Conservation (phyloP, 1,284 basidiomycete genomes). For the Nidula niveotomentosa region DNA sequence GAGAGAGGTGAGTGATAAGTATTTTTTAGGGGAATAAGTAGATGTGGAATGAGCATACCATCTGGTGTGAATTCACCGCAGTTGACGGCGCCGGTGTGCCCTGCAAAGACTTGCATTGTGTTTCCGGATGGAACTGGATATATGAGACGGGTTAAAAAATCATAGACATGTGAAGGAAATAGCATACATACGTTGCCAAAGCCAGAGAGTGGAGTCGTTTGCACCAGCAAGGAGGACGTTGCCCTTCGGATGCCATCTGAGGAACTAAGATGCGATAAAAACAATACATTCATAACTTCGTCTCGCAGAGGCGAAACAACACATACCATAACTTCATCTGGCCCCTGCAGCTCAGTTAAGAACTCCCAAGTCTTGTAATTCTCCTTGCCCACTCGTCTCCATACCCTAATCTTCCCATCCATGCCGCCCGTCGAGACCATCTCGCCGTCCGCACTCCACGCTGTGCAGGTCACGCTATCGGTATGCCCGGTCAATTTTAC, state of each 20-base stretch:
- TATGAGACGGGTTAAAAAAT: constrained; percentile 6
- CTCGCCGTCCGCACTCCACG: constrained; percentile 88
- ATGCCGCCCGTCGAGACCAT: constrained; percentile 95
- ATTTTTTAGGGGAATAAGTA: background rate
- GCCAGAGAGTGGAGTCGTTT: constrained; percentile 95
- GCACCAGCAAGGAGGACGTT: constrained; percentile 88
- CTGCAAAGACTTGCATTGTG: constrained; percentile 95
- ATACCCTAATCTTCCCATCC: constrained; percentile 93
- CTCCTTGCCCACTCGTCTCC: constrained; percentile 79
- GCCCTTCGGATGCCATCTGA: constrained; percentile 97
- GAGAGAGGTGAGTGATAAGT: constrained; percentile 4
- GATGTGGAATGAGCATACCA: constrained; percentile 38
- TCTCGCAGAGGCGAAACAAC: background rate
- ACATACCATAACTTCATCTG: constrained; percentile 91
- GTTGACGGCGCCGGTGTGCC: constrained; percentile 84
- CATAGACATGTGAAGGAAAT: constrained; percentile 3
- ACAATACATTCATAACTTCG: background rate
- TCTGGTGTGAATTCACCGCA: constrained; percentile 94
- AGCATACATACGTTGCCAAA: constrained; percentile 83
- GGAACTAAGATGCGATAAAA: constrained; percentile 57
- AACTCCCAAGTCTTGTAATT: constrained; percentile 88
- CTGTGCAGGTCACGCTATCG: constrained; percentile 84
- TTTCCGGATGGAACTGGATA: constrained; percentile 87
- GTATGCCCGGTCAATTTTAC: constrained; percentile 89
- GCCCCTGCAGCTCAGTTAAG: constrained; percentile 88